phyloP scores from a whole-genome alignment of 148 eudicot species.

The Rheum nobile region DNA sequence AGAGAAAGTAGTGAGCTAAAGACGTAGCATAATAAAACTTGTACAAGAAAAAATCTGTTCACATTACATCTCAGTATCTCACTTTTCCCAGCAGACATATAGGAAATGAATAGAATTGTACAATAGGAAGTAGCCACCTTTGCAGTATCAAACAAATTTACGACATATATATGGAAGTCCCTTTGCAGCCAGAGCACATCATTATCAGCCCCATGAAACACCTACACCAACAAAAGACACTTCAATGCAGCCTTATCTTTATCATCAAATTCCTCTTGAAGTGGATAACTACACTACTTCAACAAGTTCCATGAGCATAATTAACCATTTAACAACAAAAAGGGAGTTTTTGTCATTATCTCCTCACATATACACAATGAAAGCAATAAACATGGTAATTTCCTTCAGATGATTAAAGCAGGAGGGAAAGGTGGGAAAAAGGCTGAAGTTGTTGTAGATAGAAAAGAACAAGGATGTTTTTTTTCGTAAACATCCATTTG shows the following conservation, averaged over 20 bases:
- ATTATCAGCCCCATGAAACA: slow-evolving; percentile 92
- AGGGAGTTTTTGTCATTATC: background rate
- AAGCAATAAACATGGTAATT: background rate
- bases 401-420: background rate
- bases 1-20: background rate
- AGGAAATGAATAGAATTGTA: background rate
- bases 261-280: background rate
- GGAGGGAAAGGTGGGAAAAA: background rate
- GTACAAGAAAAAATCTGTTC: background rate
- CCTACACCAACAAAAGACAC: slow-evolving; percentile 31
- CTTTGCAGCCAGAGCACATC: slow-evolving; percentile 97
- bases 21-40: background rate
- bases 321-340: background rate
- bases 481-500: background rate
- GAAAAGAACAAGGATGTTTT: background rate
- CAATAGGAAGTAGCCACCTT: slow-evolving; percentile 41
- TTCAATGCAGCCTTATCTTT: background rate
- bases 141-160: slow-evolving; percentile 90
- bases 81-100: background rate
- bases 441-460: background rate
- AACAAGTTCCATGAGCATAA: background rate
- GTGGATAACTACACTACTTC: background rate
- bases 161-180: slow-evolving; percentile 88
- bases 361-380: background rate
- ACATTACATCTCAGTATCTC: background rate